phyloP scores from a whole-genome alignment of 208 protist genomes.

The Acanthamoeba triangularis region DNA sequence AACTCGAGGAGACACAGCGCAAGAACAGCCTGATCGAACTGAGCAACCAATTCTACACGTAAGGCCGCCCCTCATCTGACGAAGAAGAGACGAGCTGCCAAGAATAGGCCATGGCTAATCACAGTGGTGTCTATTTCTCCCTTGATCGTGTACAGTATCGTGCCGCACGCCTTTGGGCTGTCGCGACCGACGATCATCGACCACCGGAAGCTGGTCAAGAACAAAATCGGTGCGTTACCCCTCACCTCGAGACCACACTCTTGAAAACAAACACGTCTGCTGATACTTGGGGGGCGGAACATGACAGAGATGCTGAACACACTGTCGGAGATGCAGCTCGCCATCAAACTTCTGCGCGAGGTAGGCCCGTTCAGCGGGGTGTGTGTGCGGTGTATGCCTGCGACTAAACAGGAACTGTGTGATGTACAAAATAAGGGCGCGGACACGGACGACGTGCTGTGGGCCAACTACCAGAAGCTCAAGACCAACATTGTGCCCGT shows the following conservation, averaged over 20 bases:
- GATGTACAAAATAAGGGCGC: neutral
- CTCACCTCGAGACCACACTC: neutral
- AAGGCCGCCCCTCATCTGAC: neutral
- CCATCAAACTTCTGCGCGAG: conserved; percentile 58
- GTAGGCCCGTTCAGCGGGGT: neutral
- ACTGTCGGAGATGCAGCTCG: conserved; percentile 77
- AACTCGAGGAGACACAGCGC: neutral
- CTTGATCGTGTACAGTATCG: neutral
- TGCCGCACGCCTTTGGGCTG: conserved; percentile 73
- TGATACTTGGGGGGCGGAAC: neutral
- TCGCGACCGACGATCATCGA: conserved; percentile 67
- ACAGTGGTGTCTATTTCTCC: no score
- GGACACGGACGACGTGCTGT: neutral
- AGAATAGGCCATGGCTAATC: no score
- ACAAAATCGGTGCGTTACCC: conserved; percentile 55
- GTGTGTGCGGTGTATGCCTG: no score
- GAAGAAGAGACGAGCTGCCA: no score
- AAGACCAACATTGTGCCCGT: conserved; percentile 50
- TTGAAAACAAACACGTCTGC: no score
- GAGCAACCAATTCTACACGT: conserved; percentile 82
- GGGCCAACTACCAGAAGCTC: conserved; percentile 28
- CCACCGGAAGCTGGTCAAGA: conserved; percentile 73
- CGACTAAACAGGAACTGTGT: neutral
- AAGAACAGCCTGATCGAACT: conserved; percentile 31
- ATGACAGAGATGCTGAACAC: conserved; percentile 55